Conservation (phyloP, 345 rosid genomes). For the Physaria fendleri region DNA sequence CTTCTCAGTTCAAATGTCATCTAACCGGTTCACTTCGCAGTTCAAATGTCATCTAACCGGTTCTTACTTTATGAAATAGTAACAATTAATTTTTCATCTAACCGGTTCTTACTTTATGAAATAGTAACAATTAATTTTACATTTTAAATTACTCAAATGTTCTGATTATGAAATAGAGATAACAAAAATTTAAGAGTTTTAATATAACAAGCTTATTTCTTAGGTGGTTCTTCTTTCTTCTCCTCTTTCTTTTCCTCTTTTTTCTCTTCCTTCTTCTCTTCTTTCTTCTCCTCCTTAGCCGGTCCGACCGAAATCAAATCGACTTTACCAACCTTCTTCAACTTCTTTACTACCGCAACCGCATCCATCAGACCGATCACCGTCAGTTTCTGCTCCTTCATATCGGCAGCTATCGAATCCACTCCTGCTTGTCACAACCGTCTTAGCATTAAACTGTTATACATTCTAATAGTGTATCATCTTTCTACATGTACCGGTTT, state of each 20-base stretch:
- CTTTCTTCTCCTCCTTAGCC: conserved; percentile 89
- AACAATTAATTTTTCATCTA: no score
- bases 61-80: no score
- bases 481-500: background rate
- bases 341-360: conserved; percentile 73
- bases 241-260: conserved; percentile 54
- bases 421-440: conserved; percentile 41
- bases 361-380: conserved; percentile 85
- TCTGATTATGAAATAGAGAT: conserved; percentile 1
- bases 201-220: conserved; percentile 23
- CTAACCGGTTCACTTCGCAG: no score
- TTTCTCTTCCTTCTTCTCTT: conserved; percentile 58
- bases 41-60: no score
- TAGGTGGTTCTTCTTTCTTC: conserved; percentile 39
- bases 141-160: background rate
- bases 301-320: conserved; percentile 86
- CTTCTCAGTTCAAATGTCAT: background rate
- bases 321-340: conserved; percentile 94
- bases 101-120: no score
- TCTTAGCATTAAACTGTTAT: background rate
- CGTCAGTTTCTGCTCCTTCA: conserved; percentile 84
- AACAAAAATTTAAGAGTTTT: background rate
- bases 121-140: background rate
- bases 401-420: conserved; percentile 84
- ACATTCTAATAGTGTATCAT: conserved; percentile 5